These are phyloP conservation scores for Citrus hindsii DNA, from an alignment of 345 rosid genomes.

Conservation along the genomic window DNA sequence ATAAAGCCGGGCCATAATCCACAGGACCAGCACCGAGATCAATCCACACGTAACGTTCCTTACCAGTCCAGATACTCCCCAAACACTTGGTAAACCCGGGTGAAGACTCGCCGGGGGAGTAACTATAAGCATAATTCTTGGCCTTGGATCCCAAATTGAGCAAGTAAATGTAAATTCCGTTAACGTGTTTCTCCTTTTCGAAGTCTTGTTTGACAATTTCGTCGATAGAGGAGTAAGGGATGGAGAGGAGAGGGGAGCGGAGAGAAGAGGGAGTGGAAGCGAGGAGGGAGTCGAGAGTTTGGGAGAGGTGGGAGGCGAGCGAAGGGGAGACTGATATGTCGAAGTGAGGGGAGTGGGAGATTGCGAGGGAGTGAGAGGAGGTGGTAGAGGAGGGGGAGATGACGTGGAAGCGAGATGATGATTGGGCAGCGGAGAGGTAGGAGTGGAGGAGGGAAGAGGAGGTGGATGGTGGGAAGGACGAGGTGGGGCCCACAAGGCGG, in stretches of 20 bases:
- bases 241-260: slow-evolving; percentile 56
- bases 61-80: slow-evolving; percentile 89
- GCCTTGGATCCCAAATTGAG: slow-evolving; percentile 53
- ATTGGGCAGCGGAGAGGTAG: slow-evolving; percentile 37
- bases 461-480: slow-evolving; percentile 44
- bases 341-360: slow-evolving; percentile 48
- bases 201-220: slow-evolving; percentile 54
- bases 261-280: slow-evolving; percentile 51
- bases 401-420: slow-evolving; percentile 31
- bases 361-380: slow-evolving; percentile 34
- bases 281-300: slow-evolving; percentile 44
- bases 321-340: slow-evolving; percentile 44
- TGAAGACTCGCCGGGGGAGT: slow-evolving; percentile 70
- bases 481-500: slow-evolving; percentile 57
- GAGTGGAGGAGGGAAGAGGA: slow-evolving; percentile 43
- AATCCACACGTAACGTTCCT: slow-evolving; percentile 83
- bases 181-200: slow-evolving; percentile 59
- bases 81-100: slow-evolving; percentile 80
- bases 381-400: slow-evolving; percentile 41
- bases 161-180: slow-evolving; percentile 74
- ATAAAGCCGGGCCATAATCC: slow-evolving; percentile 88
- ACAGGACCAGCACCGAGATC: slow-evolving; percentile 94
- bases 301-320: slow-evolving; percentile 39
- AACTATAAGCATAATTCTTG: slow-evolving; percentile 68
- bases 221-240: slow-evolving; percentile 53